Base-by-base conservation (phyloP, 495 filamentous ascomycete species). In the Podospora pseudocomata region DNA sequence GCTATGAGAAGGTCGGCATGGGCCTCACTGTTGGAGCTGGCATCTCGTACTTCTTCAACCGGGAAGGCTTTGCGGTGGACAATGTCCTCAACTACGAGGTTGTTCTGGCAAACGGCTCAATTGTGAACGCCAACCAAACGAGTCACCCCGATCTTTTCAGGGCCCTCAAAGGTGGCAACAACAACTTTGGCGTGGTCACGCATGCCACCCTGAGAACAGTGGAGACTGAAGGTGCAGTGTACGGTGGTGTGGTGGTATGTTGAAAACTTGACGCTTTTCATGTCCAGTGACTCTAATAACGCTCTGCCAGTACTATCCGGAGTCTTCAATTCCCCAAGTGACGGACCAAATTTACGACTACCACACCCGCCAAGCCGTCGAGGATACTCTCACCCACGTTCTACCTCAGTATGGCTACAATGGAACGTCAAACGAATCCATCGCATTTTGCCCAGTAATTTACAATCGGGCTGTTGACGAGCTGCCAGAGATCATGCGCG, bases 101-200 rank as follows among this genome's bases (percentile, higher is more conserved):
- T 58, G 60, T 62, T 15, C 27, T 62, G 2, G 60, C 60, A 18
- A 26, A 62, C 32, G 60, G 60, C 1, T 27, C 19, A 11, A 15
- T 62, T 34, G 60, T 62, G 4, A 32, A 28, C 4, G 60, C 60
- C 19, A 62, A n/a, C 20, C 23, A 27, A 27, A 7, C 20, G 18
- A 30, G 18, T 6, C 27, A 62, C 60, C 27, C 27, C 16, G 60
- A 62, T 62, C 60, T 62, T 2, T 62, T 62, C 27, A 26, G 60
- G 16, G 60, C 60, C 6, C 16, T 62, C 4, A 62, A 62, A 15
- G 60, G 60, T 5, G 60, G 60, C 0, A 30, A 19, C 27, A 62
- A 62, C 60, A 62, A 62, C 27, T 62, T 62, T 62, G 60, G 60
- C 0, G 30, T 28, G 18, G 18, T 28, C 60, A 28, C 60, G 9